These are phyloP conservation scores for Stenogyne calaminthoides DNA, from an alignment of 305 asterid genomes.

Conservation along the genomic window DNA sequence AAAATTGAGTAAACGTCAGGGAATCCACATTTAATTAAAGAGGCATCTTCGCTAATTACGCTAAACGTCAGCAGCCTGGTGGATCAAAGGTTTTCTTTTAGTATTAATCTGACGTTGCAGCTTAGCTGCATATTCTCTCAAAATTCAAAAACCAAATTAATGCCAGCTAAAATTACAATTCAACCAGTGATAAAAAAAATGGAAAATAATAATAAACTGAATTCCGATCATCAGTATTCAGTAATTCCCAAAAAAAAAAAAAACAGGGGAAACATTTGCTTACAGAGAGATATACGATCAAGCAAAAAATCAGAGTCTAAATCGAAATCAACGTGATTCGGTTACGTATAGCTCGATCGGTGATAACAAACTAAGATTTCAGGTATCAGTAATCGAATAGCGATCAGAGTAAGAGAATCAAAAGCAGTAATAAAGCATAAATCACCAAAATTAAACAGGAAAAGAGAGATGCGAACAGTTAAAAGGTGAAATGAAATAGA, in stretches of 20 bases:
- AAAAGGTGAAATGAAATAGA: conserved; percentile 3
- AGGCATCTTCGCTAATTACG: conserved; percentile 27
- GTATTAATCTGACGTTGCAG: conserved; percentile 17
- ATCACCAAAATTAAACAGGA: background rate
- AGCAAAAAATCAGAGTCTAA: background rate
- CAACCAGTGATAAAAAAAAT: background rate
- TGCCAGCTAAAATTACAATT: background rate
- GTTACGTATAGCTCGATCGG: conserved; percentile 31
- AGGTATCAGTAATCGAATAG: background rate
- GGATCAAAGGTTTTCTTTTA: conserved; percentile 12
- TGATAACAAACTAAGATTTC: conserved; percentile 3
- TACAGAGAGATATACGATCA: background rate
- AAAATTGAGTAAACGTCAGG: conserved; percentile 24
- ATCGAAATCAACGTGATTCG: conserved; percentile 11
- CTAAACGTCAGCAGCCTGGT: conserved; percentile 23
- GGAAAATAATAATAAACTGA: background rate
- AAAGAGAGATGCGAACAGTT: background rate
- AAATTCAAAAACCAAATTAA: conserved; percentile 1
- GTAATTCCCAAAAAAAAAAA: background rate
- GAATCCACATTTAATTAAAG: conserved; percentile 22
- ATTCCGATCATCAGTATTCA: conserved; percentile 13
- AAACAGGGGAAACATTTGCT: background rate
- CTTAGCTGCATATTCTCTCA: conserved; percentile 27
- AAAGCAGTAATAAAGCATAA: background rate
- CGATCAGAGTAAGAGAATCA: conserved; percentile 27